A percentile compares a stretch with the other conserved stretches of the same genome.
These are phyloP conservation scores for Talaromyces sp. DNA, from an alignment of 2,329 filamentous ascomycete species.

Conservation along the genomic window DNA sequence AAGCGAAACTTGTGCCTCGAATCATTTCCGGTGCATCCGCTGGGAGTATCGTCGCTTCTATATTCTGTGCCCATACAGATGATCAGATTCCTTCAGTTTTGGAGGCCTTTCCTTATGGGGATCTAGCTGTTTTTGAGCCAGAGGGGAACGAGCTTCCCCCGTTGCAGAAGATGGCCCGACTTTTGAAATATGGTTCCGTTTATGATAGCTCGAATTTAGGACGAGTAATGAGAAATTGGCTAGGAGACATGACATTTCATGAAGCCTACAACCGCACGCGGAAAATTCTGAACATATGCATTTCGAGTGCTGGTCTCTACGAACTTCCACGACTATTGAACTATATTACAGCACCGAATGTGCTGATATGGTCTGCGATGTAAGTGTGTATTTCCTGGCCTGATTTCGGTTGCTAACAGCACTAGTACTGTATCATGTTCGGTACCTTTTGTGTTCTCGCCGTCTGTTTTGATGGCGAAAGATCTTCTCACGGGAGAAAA, in stretches of 20 bases:
- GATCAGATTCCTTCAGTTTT: slow-evolving; percentile 71
- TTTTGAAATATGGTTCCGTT: slow-evolving; percentile 78
- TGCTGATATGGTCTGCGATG: slow-evolving; percentile 94
- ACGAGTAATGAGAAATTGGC: slow-evolving; percentile 72
- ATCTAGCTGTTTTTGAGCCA: slow-evolving; percentile 75
- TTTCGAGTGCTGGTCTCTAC: slow-evolving; percentile 82
- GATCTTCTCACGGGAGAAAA: slow-evolving; percentile 75
- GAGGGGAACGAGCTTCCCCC: slow-evolving; percentile 58
- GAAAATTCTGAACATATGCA: slow-evolving; percentile 87
- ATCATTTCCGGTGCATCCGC: slow-evolving; percentile 87
- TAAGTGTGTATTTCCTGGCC: slow-evolving; percentile 37
- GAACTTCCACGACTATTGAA: slow-evolving; percentile 85
- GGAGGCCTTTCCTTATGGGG: slow-evolving; percentile 70
- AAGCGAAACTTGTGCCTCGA: slow-evolving; percentile 70
- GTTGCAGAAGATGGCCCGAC: slow-evolving; percentile 64
- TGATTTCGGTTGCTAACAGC: neutral
- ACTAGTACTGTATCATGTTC: slow-evolving; percentile 81
- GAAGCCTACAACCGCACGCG: slow-evolving; percentile 94
- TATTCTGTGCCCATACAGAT: slow-evolving; percentile 73
- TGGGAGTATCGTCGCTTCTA: slow-evolving; percentile 78
- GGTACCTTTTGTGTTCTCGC: slow-evolving; percentile 79
- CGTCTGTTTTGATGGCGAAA: slow-evolving; percentile 76
- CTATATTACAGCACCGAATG: slow-evolving; percentile 88
- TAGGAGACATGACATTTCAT: slow-evolving; percentile 90
- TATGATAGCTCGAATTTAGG: slow-evolving; percentile 80